Percentiles rank a stretch among this genome's conserved stretches.
Evolutionary conservation across 805 yeast genomes (phyloP).

Genomic region (Myxozyma sirexii): DNA sequence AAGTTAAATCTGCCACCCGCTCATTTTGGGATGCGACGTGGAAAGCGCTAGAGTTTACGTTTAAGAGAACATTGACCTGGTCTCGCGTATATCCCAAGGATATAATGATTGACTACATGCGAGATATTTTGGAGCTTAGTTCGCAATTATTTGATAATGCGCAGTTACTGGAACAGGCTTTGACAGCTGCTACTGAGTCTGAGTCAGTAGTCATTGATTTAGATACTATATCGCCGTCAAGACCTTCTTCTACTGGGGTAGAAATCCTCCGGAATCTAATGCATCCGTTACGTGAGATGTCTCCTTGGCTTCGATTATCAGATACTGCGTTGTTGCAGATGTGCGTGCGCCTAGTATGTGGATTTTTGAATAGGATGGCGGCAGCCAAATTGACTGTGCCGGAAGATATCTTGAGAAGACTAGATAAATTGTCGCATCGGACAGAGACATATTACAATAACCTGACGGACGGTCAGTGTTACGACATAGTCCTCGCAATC

Average conservation of each 20-base stretch:
- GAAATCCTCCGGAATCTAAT: conserved; percentile 57
- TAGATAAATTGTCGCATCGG: conserved; percentile 45
- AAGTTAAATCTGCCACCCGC: conserved; percentile 41
- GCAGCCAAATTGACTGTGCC: conserved; percentile 58
- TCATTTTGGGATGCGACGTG: conserved; percentile 73
- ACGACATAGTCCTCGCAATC: conserved; percentile 52
- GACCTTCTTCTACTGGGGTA: conserved; percentile 10
- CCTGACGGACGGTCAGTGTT: conserved; percentile 65
- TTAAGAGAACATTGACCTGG: conserved; percentile 73
- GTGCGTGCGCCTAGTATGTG: conserved; percentile 70
- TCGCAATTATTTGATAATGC: conserved; percentile 67
- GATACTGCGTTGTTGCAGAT: conserved; percentile 72
- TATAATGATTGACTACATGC: conserved; percentile 74
- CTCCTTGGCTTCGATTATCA: conserved; percentile 81
- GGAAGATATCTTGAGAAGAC: conserved; percentile 54
- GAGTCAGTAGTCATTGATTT: conserved; percentile 34
- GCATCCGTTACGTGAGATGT: conserved; percentile 65
- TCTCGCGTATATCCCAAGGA: conserved; percentile 60
- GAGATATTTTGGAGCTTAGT: conserved; percentile 82
- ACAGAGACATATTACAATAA: conserved; percentile 69
- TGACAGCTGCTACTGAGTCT: conserved; percentile 42
- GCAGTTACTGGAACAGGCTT: conserved; percentile 49
- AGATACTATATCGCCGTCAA: conserved; percentile 15
- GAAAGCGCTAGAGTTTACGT: conserved; percentile 70
- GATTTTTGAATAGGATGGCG: conserved; percentile 65